Conservation (phyloP, 371 early-diverging fungal genomes). For the Entomophthora muscae region DNA sequence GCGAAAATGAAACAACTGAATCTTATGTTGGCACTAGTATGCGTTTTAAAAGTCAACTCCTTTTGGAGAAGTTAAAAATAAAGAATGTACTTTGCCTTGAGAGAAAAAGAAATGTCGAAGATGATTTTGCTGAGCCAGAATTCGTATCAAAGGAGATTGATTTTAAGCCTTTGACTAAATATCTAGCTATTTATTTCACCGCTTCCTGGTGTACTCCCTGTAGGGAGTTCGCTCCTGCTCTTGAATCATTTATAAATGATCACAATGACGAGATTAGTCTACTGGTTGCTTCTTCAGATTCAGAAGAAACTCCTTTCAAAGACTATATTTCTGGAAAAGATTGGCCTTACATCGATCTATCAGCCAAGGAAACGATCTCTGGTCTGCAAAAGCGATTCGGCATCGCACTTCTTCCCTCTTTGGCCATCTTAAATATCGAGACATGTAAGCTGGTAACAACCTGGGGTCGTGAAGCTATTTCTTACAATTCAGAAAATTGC, state of each 20-base stretch:
- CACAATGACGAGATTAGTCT: neutral
- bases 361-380: neutral
- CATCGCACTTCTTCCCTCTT: neutral
- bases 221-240: constrained; percentile 5
- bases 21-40: too few relatives aligned
- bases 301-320: neutral
- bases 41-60: neutral
- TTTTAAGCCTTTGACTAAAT: neutral
- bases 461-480: constrained; percentile 9
- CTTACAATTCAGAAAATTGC: constrained; percentile 4
- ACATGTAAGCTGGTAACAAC: constrained; percentile 5
- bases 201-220: constrained; percentile 11
- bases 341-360: neutral
- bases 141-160: neutral
- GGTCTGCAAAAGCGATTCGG: neutral
- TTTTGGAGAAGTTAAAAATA: neutral
- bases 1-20: too few relatives aligned
- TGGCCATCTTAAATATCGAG: neutral
- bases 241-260: neutral
- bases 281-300: neutral
- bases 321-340: constrained; percentile 1
- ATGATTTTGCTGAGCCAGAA: neutral
- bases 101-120: neutral
- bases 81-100: neutral
- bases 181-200: constrained; percentile 7